Evolutionary conservation across 1,139 yeast genomes (phyloP).

Genomic region (Dujonia santamariae): DNA sequence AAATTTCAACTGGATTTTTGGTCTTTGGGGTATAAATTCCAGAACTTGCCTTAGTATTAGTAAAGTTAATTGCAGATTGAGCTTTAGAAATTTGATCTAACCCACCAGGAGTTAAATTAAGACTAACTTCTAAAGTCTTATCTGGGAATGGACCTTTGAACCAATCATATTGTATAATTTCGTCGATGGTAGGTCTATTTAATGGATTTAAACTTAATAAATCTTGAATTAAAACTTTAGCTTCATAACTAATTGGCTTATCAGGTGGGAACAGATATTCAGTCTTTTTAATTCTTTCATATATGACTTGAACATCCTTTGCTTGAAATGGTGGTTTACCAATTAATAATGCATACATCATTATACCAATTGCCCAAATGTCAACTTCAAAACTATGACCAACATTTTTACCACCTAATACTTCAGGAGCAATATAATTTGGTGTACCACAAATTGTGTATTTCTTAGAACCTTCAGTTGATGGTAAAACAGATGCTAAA

Average conservation of each 20-base stretch:
- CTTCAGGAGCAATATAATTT: slow-evolving; percentile 97
- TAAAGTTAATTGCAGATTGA: slow-evolving; percentile 70
- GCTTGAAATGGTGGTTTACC: slow-evolving; percentile 99
- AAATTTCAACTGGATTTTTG: slow-evolving; percentile 66
- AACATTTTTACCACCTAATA: slow-evolving; percentile 77
- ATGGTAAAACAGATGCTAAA: slow-evolving; percentile 81
- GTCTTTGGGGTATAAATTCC: slow-evolving; percentile 58
- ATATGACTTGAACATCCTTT: slow-evolving; percentile 88
- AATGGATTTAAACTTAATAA: slow-evolving; percentile 77
- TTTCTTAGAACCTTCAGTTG: slow-evolving; percentile 63
- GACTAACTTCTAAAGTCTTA: slow-evolving; percentile 58
- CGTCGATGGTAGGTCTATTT: slow-evolving; percentile 76
- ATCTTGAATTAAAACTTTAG: slow-evolving; percentile 66
- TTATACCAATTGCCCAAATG: slow-evolving; percentile 95
- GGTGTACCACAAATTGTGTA: slow-evolving; percentile 98
- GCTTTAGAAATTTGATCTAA: slow-evolving; percentile 53
- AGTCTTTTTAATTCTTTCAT: slow-evolving; percentile 83
- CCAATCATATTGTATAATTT: slow-evolving; percentile 80
- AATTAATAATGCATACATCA: slow-evolving; percentile 84
- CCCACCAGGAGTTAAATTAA: slow-evolving; percentile 56
- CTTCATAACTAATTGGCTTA: slow-evolving; percentile 66
- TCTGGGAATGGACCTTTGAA: slow-evolving; percentile 85
- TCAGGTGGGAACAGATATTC: slow-evolving; percentile 82
- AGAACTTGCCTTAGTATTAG: slow-evolving; percentile 58
- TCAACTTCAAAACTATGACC: slow-evolving; percentile 96